These are phyloP conservation scores for Starmerella ratchasimensis DNA, from an alignment of 805 yeast genomes.

Conservation along the genomic window DNA sequence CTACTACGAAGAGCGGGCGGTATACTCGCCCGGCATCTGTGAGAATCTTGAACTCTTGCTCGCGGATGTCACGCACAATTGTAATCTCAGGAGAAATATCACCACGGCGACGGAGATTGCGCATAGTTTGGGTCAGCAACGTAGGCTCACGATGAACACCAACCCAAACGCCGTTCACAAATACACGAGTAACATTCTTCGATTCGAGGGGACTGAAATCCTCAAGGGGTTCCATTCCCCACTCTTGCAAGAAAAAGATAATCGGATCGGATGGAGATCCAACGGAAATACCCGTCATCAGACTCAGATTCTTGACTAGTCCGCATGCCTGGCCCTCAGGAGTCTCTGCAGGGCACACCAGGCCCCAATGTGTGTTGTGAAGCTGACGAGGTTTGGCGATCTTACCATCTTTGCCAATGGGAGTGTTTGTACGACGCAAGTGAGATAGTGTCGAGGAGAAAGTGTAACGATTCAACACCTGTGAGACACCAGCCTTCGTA, in stretches of 20 bases:
- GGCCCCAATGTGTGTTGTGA: conserved; percentile 99
- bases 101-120: conserved; percentile 84
- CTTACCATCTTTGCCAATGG: conserved; percentile 98
- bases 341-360: conserved; percentile 98
- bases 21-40: conserved; percentile 98
- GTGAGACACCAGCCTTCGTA: conserved; percentile 98
- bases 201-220: conserved; percentile 88
- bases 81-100: conserved; percentile 94
- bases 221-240: conserved; percentile 98
- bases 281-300: conserved; percentile 95
- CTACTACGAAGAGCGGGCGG: conserved; percentile 90
- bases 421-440: conserved; percentile 97
- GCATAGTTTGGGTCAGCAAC: conserved; percentile 78
- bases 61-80: conserved; percentile 91
- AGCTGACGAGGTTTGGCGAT: conserved; percentile 97
- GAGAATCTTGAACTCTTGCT: conserved; percentile 86
- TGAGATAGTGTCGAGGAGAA: conserved; percentile 97
- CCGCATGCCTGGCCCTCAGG: conserved; percentile 99
- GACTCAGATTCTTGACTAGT: conserved; percentile 84
- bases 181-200: conserved; percentile 83
- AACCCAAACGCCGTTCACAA: conserved; percentile 98
- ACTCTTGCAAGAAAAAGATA: conserved; percentile 82
- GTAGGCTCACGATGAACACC: conserved; percentile 97
- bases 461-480: conserved; percentile 93
- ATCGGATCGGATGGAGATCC: conserved; percentile 97